Evolutionary conservation across 1,284 basidiomycete species (phyloP), one percentile per base, ranked within the genome.

Genomic region (Rhodofomes roseus): DNA sequence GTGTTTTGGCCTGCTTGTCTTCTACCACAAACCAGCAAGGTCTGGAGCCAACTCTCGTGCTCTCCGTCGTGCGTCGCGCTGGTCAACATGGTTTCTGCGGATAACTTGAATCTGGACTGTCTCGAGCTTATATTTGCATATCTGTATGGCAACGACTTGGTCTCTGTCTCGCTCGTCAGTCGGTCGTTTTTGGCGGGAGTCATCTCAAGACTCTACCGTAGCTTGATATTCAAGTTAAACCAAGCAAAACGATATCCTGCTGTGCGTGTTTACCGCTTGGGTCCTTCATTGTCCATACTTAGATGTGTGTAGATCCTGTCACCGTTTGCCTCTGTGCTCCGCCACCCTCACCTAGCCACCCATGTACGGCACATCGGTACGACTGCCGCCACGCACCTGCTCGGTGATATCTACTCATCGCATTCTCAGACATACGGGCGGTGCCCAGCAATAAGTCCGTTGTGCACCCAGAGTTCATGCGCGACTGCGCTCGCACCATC

Each of bases 91-190:
- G 81, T 85, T 48, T 80, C 84, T 48, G 84, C 83, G n/a, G 81
- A 86, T 60, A 87, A 82, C 63, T 74, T 89, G 43, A 85, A 90
- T 62, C 77, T 83, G 22, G 89, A 91, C 71, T 85, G 90, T 54
- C 78, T 90, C 48, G 84, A 86, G 62, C 74, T 84, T 16, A 82
- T 90, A 12, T 86, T 87, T 61, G 69, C 74, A 0, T 74, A 79
- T 65, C 74, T 90, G 7, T 68, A 76, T 54, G 78, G 77, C 3
- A 72, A 79, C 27, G 86, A 89, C 64, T 78, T 91, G 27, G 77
- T 81, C 29, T 79, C 81, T 1, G 75, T 84, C 22, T 80, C 85
- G 1, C 81, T 84, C 36, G 87, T 88, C 64, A 86, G 80, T 68
- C 79, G 76, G 48, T 81, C 84, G 0, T 90, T 90, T 64, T 75